phyloP scores from a whole-genome alignment of 805 yeast genomes.

The Candida ovalis region DNA sequence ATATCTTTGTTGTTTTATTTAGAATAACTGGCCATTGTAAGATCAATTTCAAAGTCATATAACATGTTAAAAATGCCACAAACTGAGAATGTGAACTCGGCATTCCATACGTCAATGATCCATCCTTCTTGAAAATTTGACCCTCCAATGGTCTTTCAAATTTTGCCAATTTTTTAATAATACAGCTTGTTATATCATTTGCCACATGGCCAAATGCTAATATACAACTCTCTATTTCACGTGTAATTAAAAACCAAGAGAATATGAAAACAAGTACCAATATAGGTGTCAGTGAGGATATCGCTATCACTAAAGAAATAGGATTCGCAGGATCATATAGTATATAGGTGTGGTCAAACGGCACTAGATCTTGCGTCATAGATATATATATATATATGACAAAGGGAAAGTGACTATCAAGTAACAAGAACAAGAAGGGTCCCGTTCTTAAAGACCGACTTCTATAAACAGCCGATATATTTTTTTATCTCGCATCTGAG shows the following conservation, averaged over 20 bases:
- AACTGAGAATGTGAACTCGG: conserved; percentile 97
- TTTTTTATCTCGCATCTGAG: no score
- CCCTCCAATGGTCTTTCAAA: conserved; percentile 66
- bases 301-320: conserved; percentile 59
- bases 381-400: neutral
- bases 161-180: conserved; percentile 58
- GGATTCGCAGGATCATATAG: conserved; percentile 67
- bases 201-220: conserved; percentile 82
- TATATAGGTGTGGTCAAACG: conserved; percentile 85
- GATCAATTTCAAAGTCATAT: conserved; percentile 43
- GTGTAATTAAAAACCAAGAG: conserved; percentile 75
- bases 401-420: no score
- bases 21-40: conserved; percentile 39
- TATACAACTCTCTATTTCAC: conserved; percentile 83
- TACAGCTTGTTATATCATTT: conserved; percentile 68
- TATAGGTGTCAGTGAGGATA: conserved; percentile 78
- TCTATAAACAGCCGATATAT: no score
- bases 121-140: conserved; percentile 34
- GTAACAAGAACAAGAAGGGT: neutral
- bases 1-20: conserved; percentile 22
- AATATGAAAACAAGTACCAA: conserved; percentile 72
- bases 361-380: conserved; percentile 30
- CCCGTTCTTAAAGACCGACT: no score
- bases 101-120: conserved; percentile 73
- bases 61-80: conserved; percentile 79